Percentiles rank a stretch among this genome's conserved stretches.
Conservation (phyloP, 164 flowering plant genomes). For the Hamamelis virginiana region DNA sequence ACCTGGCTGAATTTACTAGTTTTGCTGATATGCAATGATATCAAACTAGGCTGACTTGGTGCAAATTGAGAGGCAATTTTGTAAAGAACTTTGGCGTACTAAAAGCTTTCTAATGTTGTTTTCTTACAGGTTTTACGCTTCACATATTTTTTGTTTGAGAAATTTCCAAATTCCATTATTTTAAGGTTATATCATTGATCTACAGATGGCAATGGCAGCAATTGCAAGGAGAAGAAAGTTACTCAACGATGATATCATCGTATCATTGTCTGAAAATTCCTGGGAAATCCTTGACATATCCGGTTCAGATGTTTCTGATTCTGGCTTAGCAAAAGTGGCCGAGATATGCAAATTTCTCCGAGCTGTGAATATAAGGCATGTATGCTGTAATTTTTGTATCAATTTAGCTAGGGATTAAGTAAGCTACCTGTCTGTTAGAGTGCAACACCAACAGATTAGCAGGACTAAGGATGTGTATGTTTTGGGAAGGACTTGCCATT, state of each 20-base stretch:
- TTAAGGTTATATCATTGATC: slow-evolving; percentile 8
- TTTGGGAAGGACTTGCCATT: no score
- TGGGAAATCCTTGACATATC: slow-evolving; percentile 87
- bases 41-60: no score
- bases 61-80: background rate
- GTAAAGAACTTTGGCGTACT: background rate
- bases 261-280: slow-evolving; percentile 70
- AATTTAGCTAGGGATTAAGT: background rate
- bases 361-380: slow-evolving; percentile 82
- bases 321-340: slow-evolving; percentile 65
- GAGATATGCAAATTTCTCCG: slow-evolving; percentile 50
- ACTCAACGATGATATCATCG: slow-evolving; percentile 66
- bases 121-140: background rate
- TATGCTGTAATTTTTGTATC: background rate
- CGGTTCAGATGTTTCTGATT: slow-evolving; percentile 79
- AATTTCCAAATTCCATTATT: background rate
- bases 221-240: slow-evolving; percentile 82
- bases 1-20: no score
- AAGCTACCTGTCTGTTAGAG: background rate
- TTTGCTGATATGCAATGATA: background rate
- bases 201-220: slow-evolving; percentile 68
- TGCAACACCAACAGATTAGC: no score
- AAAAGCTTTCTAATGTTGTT: background rate
- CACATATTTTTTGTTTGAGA: background rate
- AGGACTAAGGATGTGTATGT: no score